phyloP scores from a whole-genome alignment of 1,139 yeast species.

The Candida dubliniensis region DNA sequence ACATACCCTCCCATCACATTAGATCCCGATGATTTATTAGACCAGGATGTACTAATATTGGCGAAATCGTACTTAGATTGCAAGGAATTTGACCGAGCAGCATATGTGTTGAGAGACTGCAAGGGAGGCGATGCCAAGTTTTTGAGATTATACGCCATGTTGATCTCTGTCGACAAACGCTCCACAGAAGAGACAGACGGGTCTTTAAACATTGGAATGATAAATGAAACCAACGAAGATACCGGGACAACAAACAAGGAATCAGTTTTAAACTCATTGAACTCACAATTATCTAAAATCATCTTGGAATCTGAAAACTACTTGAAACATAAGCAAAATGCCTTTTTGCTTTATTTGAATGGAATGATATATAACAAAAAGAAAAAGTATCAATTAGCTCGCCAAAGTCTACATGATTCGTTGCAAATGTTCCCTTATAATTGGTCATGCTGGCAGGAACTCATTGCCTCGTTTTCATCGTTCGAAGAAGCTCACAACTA shows the following conservation, averaged over 20 bases:
- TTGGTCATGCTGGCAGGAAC: conserved; percentile 94
- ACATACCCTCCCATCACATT: conserved; percentile 6
- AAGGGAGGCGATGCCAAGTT: conserved; percentile 59
- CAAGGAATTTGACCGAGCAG: conserved; percentile 83
- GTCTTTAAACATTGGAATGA: conserved; percentile 32
- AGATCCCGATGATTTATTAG: conserved; percentile 30
- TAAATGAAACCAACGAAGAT: conserved; percentile 11
- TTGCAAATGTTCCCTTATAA: conserved; percentile 71
- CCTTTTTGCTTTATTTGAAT: conserved; percentile 67
- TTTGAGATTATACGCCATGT: conserved; percentile 64
- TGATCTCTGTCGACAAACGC: conserved; percentile 72
- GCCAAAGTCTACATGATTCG: conserved; percentile 57
- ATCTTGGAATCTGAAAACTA: conserved; percentile 38
- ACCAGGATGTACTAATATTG: conserved; percentile 43
- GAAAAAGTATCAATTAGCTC: conserved; percentile 60
- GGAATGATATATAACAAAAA: conserved; percentile 68
- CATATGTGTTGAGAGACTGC: conserved; percentile 54
- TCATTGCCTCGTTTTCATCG: conserved; percentile 61
- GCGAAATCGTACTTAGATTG: conserved; percentile 80
- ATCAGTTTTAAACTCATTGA: conserved; percentile 18
- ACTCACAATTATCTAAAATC: conserved; percentile 42
- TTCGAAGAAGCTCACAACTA: conserved; percentile 61
- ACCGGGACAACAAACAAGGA: conserved; percentile 13
- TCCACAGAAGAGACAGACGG: conserved; percentile 76
- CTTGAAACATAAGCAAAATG: conserved; percentile 37